phyloP scores from a whole-genome alignment of 2,329 filamentous ascomycete species.

The Fusarium graminum region DNA sequence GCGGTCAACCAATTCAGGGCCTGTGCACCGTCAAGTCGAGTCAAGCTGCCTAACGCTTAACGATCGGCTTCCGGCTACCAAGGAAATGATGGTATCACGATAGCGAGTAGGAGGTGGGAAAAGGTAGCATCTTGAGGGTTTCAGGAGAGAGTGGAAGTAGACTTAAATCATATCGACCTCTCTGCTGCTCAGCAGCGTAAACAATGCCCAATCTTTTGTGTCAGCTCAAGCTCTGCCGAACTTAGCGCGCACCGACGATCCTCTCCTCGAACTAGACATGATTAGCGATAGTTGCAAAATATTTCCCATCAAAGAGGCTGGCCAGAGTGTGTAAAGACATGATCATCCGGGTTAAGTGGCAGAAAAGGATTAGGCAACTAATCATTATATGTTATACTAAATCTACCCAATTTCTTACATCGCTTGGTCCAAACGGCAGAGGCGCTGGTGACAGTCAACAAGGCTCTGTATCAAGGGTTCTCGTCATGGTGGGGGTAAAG shows the following conservation, averaged over 20 bases:
- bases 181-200: too few species aligned
- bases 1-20: constrained; percentile 29
- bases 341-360: too few species aligned
- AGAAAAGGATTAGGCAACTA: too few species aligned
- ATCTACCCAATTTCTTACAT: too few species aligned
- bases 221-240: constrained; percentile 23
- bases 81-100: constrained; percentile 30
- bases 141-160: constrained; percentile 17
- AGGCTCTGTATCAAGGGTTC: constrained; percentile 33
- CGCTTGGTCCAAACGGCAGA: too few species aligned
- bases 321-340: too few species aligned
- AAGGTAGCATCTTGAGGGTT: constrained; percentile 14
- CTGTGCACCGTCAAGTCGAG: constrained; percentile 34
- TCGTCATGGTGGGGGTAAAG: constrained; percentile 27
- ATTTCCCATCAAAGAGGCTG: constrained; percentile 33
- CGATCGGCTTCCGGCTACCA: constrained; percentile 24
- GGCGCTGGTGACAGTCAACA: constrained; percentile 9
- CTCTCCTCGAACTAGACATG: constrained; percentile 10
- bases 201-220: constrained; percentile 10
- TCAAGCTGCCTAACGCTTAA: constrained; percentile 11
- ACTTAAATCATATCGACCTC: constrained; percentile 22
- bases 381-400: too few species aligned
- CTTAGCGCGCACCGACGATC: constrained; percentile 38
- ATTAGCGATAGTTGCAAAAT: constrained; percentile 12
- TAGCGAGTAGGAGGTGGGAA: constrained; percentile 15